A percentile compares a stretch with the other conserved stretches of the same genome.
phyloP scores from a whole-genome alignment of 306 rosid species.

The Begonia fuchsioides region DNA sequence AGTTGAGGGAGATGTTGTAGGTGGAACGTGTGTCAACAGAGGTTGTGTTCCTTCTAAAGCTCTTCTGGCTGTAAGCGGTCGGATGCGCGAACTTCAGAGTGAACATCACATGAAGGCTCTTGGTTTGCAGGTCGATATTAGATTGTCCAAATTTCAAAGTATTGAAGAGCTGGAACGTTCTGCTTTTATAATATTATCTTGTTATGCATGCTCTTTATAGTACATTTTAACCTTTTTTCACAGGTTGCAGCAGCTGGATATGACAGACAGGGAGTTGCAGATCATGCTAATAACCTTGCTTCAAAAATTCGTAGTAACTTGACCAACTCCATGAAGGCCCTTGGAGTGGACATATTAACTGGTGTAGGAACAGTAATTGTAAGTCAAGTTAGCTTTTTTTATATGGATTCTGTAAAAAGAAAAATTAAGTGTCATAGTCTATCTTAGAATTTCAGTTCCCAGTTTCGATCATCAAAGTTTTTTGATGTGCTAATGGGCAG shows the following conservation, averaged over 20 bases:
- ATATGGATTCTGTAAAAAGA: conserved; percentile 1
- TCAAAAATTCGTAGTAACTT: conserved; percentile 70
- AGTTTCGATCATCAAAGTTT: not conserved
- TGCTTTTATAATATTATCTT: too few relatives aligned
- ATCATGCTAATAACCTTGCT: conserved; percentile 96
- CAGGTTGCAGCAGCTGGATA: conserved; percentile 81
- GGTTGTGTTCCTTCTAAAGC: conserved; percentile 99
- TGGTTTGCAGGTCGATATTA: conserved; percentile 66
- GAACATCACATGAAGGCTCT: conserved; percentile 83
- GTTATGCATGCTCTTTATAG: too few relatives aligned
- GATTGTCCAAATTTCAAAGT: not conserved
- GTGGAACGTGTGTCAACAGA: conserved; percentile 94
- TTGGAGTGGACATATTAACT: conserved; percentile 88
- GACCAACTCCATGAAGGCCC: conserved; percentile 87
- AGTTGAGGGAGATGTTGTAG: conserved; percentile 92
- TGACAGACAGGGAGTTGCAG: conserved; percentile 97
- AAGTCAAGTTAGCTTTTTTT: conserved; percentile 9
- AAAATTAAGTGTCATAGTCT: not conserved
- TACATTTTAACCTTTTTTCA: not conserved
- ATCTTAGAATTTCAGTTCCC: not conserved
- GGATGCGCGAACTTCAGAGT: conserved; percentile 83
- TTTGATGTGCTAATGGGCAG: conserved; percentile 9
- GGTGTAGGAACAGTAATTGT: conserved; percentile 86
- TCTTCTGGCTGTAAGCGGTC: conserved; percentile 93
- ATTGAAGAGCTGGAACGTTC: not conserved